phyloP scores from a whole-genome alignment of 306 rosid species.

The Notholithocarpus densiflorus region DNA sequence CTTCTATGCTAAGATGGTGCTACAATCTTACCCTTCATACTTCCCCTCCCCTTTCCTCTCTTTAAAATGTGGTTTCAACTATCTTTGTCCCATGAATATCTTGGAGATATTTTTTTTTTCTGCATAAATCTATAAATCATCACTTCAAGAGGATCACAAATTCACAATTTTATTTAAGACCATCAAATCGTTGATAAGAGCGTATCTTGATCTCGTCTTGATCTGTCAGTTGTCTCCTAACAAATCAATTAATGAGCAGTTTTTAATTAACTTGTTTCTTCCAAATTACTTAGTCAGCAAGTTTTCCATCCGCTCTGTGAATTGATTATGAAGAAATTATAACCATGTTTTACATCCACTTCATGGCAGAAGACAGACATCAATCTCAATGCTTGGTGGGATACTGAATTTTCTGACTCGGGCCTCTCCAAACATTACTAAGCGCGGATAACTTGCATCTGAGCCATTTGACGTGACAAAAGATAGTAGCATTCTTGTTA shows the following conservation, averaged over 20 bases:
- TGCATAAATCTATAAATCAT: background rate
- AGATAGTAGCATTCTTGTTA: too few relatives aligned
- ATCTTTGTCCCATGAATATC: background rate
- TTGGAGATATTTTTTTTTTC: background rate
- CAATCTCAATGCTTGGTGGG: too few relatives aligned
- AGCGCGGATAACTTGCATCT: too few relatives aligned
- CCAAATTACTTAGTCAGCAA: too few relatives aligned
- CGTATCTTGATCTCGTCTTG: background rate
- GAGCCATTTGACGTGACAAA: too few relatives aligned
- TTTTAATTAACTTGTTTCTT: too few relatives aligned
- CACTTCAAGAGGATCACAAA: background rate
- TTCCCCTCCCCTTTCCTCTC: background rate
- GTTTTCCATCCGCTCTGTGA: too few relatives aligned
- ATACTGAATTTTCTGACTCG: too few relatives aligned
- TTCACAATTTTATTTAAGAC: background rate
- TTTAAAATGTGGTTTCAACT: background rate
- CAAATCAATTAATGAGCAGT: background rate
- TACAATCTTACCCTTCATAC: background rate
- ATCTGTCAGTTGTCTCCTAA: background rate
- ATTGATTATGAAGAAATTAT: too few relatives aligned
- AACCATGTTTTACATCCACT: too few relatives aligned
- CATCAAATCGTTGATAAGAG: background rate
- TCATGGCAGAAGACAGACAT: too few relatives aligned
- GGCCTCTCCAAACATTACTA: too few relatives aligned
- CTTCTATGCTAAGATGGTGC: background rate